phyloP scores from a whole-genome alignment of 2,329 filamentous ascomycete genomes.

The Metarhizium humberi region DNA sequence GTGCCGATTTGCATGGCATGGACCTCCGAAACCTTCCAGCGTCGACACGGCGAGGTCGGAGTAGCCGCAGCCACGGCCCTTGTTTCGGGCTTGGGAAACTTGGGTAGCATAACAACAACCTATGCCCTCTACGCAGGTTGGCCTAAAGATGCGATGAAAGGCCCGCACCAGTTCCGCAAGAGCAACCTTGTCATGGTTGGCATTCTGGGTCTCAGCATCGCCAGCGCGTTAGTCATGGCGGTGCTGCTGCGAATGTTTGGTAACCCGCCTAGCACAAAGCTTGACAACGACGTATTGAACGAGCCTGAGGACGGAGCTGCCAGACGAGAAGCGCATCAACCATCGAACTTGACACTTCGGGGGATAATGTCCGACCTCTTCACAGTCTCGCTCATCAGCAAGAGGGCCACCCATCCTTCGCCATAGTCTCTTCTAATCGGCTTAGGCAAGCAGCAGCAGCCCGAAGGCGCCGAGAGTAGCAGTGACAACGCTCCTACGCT shows the following conservation, averaged over 20 bases:
- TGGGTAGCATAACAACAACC: constrained; percentile 78
- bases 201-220: constrained; percentile 69
- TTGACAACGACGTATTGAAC: constrained; percentile 29
- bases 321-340: constrained; percentile 45
- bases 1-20: constrained; percentile 92
- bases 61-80: constrained; percentile 79
- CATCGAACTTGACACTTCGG: constrained; percentile 16
- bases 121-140: constrained; percentile 86
- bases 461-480: too few relatives aligned
- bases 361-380: constrained; percentile 5
- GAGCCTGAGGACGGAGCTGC: constrained; percentile 52
- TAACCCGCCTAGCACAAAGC: constrained; percentile 40
- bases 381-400: constrained; percentile 2
- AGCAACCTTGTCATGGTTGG: constrained; percentile 86
- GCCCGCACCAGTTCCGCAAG: constrained; percentile 63
- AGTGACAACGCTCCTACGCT: constrained; percentile 46
- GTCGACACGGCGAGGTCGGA: constrained; percentile 80
- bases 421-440: too few relatives aligned
- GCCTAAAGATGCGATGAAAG: constrained; percentile 62
- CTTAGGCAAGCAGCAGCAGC: too few relatives aligned
- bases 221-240: constrained; percentile 62
- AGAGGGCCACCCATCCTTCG: constrained; percentile 5
- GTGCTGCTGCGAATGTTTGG: constrained; percentile 51
- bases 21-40: constrained; percentile 85
- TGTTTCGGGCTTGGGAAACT: constrained; percentile 78